Conservation (phyloP, 805 yeast genomes). For the Wickerhamomyces xylosicus region DNA sequence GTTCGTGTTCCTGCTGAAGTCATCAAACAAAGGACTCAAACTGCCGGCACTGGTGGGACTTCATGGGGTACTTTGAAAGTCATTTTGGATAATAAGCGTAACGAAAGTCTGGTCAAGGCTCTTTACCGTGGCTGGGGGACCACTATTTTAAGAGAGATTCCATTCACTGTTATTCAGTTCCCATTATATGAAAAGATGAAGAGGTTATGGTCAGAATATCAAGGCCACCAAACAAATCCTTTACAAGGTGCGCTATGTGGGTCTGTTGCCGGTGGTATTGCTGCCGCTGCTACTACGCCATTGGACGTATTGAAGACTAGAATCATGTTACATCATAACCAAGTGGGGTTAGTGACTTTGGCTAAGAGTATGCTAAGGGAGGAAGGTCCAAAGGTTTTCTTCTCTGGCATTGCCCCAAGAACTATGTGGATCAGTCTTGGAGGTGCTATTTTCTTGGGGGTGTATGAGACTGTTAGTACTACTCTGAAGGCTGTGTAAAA, state of each 20-base stretch:
- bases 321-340: slow-evolving; percentile 61
- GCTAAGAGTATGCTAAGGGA: slow-evolving; percentile 46
- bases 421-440: slow-evolving; percentile 98
- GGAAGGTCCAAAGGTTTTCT: slow-evolving; percentile 68
- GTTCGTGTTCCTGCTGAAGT: slow-evolving; percentile 97
- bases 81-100: slow-evolving; percentile 51
- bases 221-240: slow-evolving; percentile 38
- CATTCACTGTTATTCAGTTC: slow-evolving; percentile 92
- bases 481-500: slow-evolving; percentile 6
- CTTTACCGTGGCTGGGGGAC: slow-evolving; percentile 90
- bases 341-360: slow-evolving; percentile 34
- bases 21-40: slow-evolving; percentile 89
- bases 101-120: slow-evolving; percentile 72
- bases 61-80: slow-evolving; percentile 61
- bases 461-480: slow-evolving; percentile 52
- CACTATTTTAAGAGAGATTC: slow-evolving; percentile 91
- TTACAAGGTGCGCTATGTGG: slow-evolving; percentile 80
- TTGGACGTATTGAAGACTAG: slow-evolving; percentile 74
- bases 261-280: slow-evolving; percentile 71
- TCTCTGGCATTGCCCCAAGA: slow-evolving; percentile 87
- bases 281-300: slow-evolving; percentile 77
- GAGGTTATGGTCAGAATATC: slow-evolving; percentile 37
- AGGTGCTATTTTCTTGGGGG: slow-evolving; percentile 94
- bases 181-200: slow-evolving; percentile 87
- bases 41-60: slow-evolving; percentile 45